Evolutionary conservation across 2,329 filamentous ascomycete species (phyloP), one percentile per base, ranked within the genome.

Genomic region (Elsinoe fawcettii): DNA sequence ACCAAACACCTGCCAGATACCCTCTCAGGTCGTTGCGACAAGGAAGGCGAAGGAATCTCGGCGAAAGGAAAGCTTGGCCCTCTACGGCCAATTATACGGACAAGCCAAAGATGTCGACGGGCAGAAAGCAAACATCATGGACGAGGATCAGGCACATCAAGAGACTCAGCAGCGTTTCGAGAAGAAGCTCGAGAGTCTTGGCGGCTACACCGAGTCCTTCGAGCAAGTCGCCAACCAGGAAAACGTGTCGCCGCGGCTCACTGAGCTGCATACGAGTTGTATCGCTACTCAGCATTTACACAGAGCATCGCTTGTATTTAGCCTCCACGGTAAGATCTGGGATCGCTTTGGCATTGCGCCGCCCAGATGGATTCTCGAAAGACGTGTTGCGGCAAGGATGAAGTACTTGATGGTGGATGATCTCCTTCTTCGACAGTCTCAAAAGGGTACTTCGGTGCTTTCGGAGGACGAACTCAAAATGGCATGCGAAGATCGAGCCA

Each of bases 1-100:
- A 23, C 92, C 92, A 0, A 82, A 83, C 64, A 86, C 89, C 0
- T 96, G 92, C 70, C 82, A 90, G 9, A 87, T 96, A 59, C 92
- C 92, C 0, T 75, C 74, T 37, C 92, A 96, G 73, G 74, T 88
- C 5, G 74, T 77, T n/a, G 78, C 83, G 37, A 72, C 83, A 59
- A 73, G 81, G 14, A 76, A 78, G 62, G 71, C 76, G 11, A 23
- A 23, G 16, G 49, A 53, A n/a, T 18, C 22, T 12, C 30, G 49
- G 11, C 34, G 34, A 18, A 18, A 30, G 11, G 18, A 22, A 4
- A 30, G 49, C 18, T 8, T 37, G 4, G 18, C 32, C 2, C 8
- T 36, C 7, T 53, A 53, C 20, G 22, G 6, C 2, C 41, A 25
- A 11, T 6, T 25, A 2, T 46, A 23, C 18, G 41, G 20, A n/a